Base-by-base conservation (phyloP, 2,329 filamentous ascomycete species). In the Aureobasidium sp. region DNA sequence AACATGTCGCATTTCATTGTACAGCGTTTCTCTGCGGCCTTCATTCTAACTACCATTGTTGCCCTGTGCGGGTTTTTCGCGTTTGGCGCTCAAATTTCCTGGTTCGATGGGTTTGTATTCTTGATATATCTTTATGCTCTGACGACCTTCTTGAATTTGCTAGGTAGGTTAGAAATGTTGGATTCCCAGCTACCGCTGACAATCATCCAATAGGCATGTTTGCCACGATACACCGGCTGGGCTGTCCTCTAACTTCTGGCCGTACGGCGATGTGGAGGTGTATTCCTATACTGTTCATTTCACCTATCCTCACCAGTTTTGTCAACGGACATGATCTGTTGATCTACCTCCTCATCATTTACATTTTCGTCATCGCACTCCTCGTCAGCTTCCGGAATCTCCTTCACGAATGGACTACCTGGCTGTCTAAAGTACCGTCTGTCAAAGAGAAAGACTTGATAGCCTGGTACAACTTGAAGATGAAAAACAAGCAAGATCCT, bases 111-210 rank as follows among this genome's bases (percentile, higher is more conserved):
- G 8, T 78, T 84, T 12, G 75, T 85, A 13, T 87, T 85, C 68
- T 79, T 83, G 63, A 78, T 84, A 51, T 87, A 87, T 64, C 74
- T 86, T 2, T 71, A 85, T 37, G 76, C 78, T 27, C 72, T 87
- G 46, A 83, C 84, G 7, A 78, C 82, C 2, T 87, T 86, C 67
- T 77, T 87, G 42, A 82, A 81, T 17, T 70, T 83, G 1, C 76
- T 87, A 42, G 64, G 64, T 53, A 20, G 27, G 47, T 36, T 5
- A 17, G 26, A 12, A n/a, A 15, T 5, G 2, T 13, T 13, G 15
- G 20, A 20, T 20, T 20, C 20, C 20, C 20, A 29, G 23, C 3
- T 12, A 5, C 5, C 13, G 15, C 46, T 60, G 10, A 50, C 15
- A 6, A 15, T 20, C 4, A 2, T 32, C 29, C 2, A 12, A 29